Conservation (phyloP, 2,329 filamentous ascomycete genomes). For the Cladosporium sp. region DNA sequence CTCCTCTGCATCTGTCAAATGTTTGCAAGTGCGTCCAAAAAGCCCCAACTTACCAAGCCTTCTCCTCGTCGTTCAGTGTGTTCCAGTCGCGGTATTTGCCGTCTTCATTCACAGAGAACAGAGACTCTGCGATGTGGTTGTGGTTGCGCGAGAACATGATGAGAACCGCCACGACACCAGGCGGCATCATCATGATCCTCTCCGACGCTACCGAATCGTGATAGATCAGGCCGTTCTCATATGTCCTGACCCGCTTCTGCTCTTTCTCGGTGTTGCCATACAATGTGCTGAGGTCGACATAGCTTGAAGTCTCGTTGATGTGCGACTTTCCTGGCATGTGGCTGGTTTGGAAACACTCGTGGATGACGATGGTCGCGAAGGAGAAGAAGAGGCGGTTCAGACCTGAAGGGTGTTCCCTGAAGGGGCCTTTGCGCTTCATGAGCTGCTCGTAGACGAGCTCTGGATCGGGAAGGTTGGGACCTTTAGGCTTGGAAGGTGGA, state of each 20-base stretch:
- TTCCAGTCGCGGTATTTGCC: slow-evolving; percentile 49
- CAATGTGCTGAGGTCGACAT: slow-evolving; percentile 51
- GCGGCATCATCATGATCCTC: slow-evolving; percentile 53
- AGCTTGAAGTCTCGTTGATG: slow-evolving; percentile 51
- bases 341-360: slow-evolving; percentile 51
- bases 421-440: slow-evolving; percentile 44
- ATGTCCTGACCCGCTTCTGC: slow-evolving; percentile 48
- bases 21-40: neutral
- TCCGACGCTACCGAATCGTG: slow-evolving; percentile 50
- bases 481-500: slow-evolving; percentile 51
- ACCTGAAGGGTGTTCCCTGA: slow-evolving; percentile 49
- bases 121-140: slow-evolving; percentile 46
- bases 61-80: slow-evolving; percentile 32
- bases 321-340: slow-evolving; percentile 28
- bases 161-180: slow-evolving; percentile 47
- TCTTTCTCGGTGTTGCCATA: slow-evolving; percentile 50
- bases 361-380: slow-evolving; percentile 52
- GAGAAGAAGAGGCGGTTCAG: slow-evolving; percentile 52
- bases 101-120: slow-evolving; percentile 48
- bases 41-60: slow-evolving; percentile 40
- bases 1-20: neutral
- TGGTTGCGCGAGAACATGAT: slow-evolving; percentile 52
- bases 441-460: slow-evolving; percentile 52
- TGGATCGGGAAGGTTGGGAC: slow-evolving; percentile 52
- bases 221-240: slow-evolving; percentile 46